Percentiles rank a stretch among this genome's conserved stretches.
Conservation (phyloP, 2,329 filamentous ascomycete species). For the Dothideomycetes sp. region DNA sequence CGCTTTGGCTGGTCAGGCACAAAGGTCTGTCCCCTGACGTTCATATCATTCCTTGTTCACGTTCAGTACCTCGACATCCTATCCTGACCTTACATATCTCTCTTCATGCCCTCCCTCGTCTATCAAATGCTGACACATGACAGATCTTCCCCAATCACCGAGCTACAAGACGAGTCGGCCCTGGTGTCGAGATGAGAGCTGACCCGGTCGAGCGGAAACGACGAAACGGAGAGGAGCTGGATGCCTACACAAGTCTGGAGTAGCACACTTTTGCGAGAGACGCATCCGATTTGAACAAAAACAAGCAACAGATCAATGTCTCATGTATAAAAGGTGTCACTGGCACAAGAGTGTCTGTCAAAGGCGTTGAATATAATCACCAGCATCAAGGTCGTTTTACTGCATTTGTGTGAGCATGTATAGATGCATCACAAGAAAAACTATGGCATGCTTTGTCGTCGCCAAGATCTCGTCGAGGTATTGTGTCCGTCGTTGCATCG, state of each 20-base stretch:
- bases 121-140: background rate
- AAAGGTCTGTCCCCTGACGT: conserved; percentile 51
- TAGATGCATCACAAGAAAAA: background rate
- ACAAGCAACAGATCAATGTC: too few species aligned
- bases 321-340: too few species aligned
- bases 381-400: background rate
- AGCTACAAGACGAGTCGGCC: conserved; percentile 63
- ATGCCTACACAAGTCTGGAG: conserved; percentile 60
- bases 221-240: conserved; percentile 43
- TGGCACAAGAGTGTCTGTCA: too few species aligned
- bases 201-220: conserved; percentile 47
- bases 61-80: too few species aligned
- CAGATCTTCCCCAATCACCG: conserved; percentile 52
- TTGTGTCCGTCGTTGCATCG: too few species aligned
- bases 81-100: too few species aligned
- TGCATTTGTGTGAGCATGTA: background rate
- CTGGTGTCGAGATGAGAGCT: conserved; percentile 71
- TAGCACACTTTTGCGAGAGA: too few species aligned
- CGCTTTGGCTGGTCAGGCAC: conserved; percentile 87
- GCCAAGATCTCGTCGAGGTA: too few species aligned
- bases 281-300: too few species aligned
- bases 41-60: background rate
- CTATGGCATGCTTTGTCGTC: too few species aligned
- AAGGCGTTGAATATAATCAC: too few species aligned
- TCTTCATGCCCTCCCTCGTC: too few species aligned